A percentile compares a stretch with the other conserved stretches of the same genome.
phyloP scores from a whole-genome alignment of 1,139 yeast species.

The Yamadazyma sp. region DNA sequence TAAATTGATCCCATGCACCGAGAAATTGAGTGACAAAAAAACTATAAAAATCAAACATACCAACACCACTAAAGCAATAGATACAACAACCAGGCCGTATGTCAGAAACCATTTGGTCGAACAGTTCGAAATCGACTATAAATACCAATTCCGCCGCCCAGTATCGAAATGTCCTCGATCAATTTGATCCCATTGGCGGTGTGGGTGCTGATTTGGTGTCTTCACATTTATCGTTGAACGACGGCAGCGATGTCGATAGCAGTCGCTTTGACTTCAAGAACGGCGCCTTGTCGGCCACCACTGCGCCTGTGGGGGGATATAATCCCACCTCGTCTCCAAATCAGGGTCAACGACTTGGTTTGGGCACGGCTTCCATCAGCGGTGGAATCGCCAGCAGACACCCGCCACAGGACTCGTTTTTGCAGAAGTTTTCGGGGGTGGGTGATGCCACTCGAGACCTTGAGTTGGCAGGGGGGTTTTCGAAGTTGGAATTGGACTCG shows the following conservation, averaged over 20 bases:
- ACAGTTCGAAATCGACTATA: slow-evolving; percentile 5
- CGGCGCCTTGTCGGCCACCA: slow-evolving; percentile 49
- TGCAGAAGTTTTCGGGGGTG: slow-evolving; percentile 69
- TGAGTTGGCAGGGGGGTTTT: slow-evolving; percentile 43
- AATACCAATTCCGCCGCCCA: slow-evolving; percentile 2
- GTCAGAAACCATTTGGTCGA: slow-evolving; percentile 20
- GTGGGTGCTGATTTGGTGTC: slow-evolving; percentile 12
- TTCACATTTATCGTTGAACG: slow-evolving; percentile 41
- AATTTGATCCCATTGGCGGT: slow-evolving; percentile 13
- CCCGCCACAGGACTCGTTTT: slow-evolving; percentile 50
- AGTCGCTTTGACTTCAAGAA: slow-evolving; percentile 46
- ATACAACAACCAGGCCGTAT: slow-evolving; percentile 4
- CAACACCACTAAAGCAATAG: neutral
- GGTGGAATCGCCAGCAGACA: slow-evolving; percentile 56
- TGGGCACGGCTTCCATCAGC: slow-evolving; percentile 63
- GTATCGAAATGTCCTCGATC: slow-evolving; percentile 15
- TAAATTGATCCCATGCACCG: no score
- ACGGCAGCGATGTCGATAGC: slow-evolving; percentile 45
- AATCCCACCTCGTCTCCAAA: slow-evolving; percentile 8
- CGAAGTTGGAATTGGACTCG: slow-evolving; percentile 29
- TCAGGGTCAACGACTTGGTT: slow-evolving; percentile 27
- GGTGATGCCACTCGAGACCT: slow-evolving; percentile 81
- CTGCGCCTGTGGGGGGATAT: slow-evolving; percentile 36
- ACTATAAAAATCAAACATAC: no score
- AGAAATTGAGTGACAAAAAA: no score